These are phyloP conservation scores for Macrolepiota albuminosa DNA, from an alignment of 768 basidiomycete species.

Conservation along the genomic window DNA sequence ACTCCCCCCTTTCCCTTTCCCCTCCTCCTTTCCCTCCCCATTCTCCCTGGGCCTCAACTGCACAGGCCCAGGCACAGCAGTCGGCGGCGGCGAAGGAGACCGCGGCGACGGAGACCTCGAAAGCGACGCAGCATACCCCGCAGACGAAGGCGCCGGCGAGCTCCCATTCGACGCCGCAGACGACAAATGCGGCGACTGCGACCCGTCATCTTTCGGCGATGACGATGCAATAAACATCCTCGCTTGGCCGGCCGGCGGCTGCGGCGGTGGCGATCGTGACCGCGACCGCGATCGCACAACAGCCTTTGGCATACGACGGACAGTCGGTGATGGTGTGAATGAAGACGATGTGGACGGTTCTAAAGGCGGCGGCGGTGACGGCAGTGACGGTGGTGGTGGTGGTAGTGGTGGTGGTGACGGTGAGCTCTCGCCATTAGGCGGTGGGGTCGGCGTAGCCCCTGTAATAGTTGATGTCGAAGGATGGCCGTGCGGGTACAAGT, in stretches of 20 bases:
- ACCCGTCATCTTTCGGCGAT: slow-evolving; percentile 14
- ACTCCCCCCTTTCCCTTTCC: not conserved
- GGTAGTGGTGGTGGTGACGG: not conserved
- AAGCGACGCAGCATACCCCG: slow-evolving; percentile 47
- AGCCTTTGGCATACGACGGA: slow-evolving; percentile 12
- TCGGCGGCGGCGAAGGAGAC: slow-evolving; percentile 27
- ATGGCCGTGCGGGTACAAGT: slow-evolving; percentile 39
- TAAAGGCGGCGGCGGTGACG: slow-evolving; percentile 2
- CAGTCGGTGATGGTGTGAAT: slow-evolving; percentile 17
- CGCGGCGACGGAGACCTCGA: slow-evolving; percentile 46
- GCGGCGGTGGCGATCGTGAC: slow-evolving; percentile 9
- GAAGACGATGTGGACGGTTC: slow-evolving; percentile 16
- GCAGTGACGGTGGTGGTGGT: not conserved
- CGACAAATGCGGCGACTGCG: slow-evolving; percentile 11
- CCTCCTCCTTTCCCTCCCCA: not conserved
- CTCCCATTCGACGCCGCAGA: slow-evolving; percentile 39
- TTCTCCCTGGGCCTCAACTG: not conserved
- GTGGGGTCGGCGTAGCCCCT: slow-evolving; percentile 32
- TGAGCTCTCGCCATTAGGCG: slow-evolving; percentile 10
- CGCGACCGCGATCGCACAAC: slow-evolving; percentile 15
- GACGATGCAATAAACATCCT: slow-evolving; percentile 2
- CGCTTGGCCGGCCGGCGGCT: not conserved
- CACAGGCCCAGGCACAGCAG: slow-evolving; percentile 26
- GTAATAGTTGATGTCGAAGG: slow-evolving; percentile 47
- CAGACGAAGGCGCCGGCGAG: slow-evolving; percentile 56